Evolutionary conservation across 2,329 filamentous ascomycete genomes (phyloP), one percentile per base, ranked within the genome.

Genomic region (Fusarium oligoseptatum): DNA sequence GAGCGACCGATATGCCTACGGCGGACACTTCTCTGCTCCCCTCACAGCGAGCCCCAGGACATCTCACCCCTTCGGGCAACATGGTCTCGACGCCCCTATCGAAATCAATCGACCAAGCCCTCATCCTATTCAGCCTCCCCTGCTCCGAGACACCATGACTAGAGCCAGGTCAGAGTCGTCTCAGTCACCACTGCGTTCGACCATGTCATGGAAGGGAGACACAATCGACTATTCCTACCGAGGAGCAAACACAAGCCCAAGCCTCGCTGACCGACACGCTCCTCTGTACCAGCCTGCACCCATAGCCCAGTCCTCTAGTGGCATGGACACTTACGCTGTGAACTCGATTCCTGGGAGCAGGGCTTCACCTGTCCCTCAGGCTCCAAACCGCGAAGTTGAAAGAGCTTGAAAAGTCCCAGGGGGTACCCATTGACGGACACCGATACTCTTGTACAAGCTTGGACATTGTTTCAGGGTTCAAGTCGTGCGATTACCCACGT

Each of bases 171-270:
- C 89, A 3, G 89, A 91, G 58, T 89, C 85, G 12, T 80, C 91
- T 15, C 88, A 91, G 68, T 91, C 89, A 15, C 89, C 90, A 3
- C 81, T 92, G 55, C 85, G 89, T 39, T 86, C 89, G 11, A 89
- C 87, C 77, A 89, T 91, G 88, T 88, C 89, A 14, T 92, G 90
- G 90, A 91, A 91, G 79, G 88, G 88, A 15, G 88, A 90, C 70
- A 83, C 87, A 1, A 86, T 91, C 66, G 89, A 91, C 76, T 92
- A 91, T 78, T 85, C 84, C 12, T 91, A 89, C 76, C 84, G 87
- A 56, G 83, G 82, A 17, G 82, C 83, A 10, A 85, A 83, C 66
- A 79, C 81, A 8, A 89, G 87, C 76, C 85, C 89, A 4, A 84
- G 83, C 60, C 81, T 87, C 39, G 82, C 82, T 50, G 84, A 85